phyloP scores from a whole-genome alignment of 495 filamentous ascomycete species.

The Penicillium longicatenatum region DNA sequence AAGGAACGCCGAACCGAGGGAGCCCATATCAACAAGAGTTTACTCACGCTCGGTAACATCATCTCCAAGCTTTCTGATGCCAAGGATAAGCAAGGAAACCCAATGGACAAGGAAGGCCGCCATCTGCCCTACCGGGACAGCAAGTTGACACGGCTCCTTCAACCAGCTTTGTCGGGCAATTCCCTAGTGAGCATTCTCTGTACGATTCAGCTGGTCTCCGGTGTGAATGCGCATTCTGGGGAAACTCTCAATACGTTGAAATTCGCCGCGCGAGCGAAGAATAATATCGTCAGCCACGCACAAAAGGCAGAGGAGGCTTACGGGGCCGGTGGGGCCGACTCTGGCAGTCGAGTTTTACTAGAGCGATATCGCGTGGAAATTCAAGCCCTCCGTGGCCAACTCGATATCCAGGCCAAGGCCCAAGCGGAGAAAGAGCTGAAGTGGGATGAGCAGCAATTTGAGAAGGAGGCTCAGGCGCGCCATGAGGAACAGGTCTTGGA shows the following conservation, averaged over 20 bases:
- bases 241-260: conserved; percentile 97
- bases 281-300: conserved; percentile 96
- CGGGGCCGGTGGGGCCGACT: conserved; percentile 67
- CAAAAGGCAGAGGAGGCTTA: conserved; percentile 92
- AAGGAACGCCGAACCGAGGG: conserved; percentile 95
- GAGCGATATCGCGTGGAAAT: conserved; percentile 97
- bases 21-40: conserved; percentile 96
- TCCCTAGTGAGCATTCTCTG: conserved; percentile 97
- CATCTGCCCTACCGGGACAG: conserved; percentile 96
- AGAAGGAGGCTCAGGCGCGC: conserved; percentile 78
- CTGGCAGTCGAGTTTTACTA: conserved; percentile 81
- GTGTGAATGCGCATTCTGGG: conserved; percentile 66
- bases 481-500: conserved; percentile 98
- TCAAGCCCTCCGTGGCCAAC: conserved; percentile 72
- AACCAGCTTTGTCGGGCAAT: conserved; percentile 89
- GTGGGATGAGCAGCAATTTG: conserved; percentile 69
- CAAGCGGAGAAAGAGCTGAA: conserved; percentile 68
- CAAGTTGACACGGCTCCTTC: conserved; percentile 90
- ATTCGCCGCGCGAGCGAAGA: conserved; percentile 94
- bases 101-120: conserved; percentile 75
- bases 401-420: conserved; percentile 74
- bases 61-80: conserved; percentile 83
- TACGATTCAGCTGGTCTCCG: conserved; percentile 79
- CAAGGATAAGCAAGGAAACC: conserved; percentile 80
- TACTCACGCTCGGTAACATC: conserved; percentile 93